Evolutionary conservation across 495 filamentous ascomycete species (phyloP).

Genomic region (Penicillium desertorum): DNA sequence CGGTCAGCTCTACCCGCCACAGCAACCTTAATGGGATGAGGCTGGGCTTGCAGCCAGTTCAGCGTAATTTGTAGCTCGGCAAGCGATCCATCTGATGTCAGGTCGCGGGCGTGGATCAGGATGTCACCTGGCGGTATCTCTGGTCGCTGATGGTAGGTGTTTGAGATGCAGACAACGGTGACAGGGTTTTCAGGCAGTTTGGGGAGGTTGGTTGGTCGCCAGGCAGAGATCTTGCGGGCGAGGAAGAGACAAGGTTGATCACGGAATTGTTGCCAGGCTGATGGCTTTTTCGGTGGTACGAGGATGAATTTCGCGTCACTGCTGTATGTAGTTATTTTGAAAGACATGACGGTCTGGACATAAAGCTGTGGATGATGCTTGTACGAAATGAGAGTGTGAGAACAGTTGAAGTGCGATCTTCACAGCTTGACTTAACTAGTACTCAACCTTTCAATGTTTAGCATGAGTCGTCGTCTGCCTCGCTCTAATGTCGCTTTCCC

Average conservation of each 20-base stretch:
- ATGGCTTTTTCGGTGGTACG: not conserved
- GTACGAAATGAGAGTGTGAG: not conserved
- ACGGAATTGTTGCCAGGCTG: not conserved
- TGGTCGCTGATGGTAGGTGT: not conserved
- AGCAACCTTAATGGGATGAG: not conserved
- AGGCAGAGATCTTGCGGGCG: conserved; percentile 1
- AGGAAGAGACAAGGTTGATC: not conserved
- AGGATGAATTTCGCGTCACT: not conserved
- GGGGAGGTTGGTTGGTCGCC: not conserved
- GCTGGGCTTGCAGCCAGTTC: conserved; percentile 1
- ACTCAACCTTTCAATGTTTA: no score
- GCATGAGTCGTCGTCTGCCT: not conserved
- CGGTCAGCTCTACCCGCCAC: not conserved
- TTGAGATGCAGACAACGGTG: not conserved
- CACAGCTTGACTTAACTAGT: not conserved
- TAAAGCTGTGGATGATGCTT: not conserved
- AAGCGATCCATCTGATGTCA: not conserved
- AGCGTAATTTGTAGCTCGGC: not conserved
- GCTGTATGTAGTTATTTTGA: not conserved
- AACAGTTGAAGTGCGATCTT: not conserved
- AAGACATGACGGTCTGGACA: not conserved
- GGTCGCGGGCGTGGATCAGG: conserved; percentile 1
- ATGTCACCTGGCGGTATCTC: not conserved
- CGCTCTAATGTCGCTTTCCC: not conserved
- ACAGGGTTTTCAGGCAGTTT: not conserved